A percentile compares a stretch with the other conserved stretches of the same genome.
phyloP scores from a whole-genome alignment of 176 grass and related monocot genomes.

The Puya raimondii region DNA sequence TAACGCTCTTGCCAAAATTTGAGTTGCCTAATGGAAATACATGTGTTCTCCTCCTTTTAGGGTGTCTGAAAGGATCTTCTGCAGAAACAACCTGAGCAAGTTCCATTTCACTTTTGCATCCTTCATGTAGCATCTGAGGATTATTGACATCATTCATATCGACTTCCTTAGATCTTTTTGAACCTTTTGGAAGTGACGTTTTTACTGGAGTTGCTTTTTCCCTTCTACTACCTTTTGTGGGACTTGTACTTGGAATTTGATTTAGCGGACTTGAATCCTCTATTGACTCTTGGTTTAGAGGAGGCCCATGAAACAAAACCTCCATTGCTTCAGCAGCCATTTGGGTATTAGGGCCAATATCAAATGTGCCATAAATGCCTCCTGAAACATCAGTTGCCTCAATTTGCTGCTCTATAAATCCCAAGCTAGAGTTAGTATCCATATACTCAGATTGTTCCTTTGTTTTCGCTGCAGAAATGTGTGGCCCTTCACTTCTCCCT shows the following conservation, averaged over 20 bases:
- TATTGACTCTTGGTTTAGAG: constrained; percentile 28
- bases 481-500: background rate
- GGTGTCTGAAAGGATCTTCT: background rate
- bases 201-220: background rate
- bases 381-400: constrained; percentile 15
- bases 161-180: background rate
- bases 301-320: constrained; percentile 38
- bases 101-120: background rate
- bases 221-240: background rate
- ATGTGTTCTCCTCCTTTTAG: constrained; percentile 10
- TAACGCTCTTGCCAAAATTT: background rate
- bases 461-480: constrained; percentile 5
- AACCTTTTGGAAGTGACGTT: background rate
- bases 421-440: constrained; percentile 33
- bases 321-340: constrained; percentile 81
- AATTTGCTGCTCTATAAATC: constrained; percentile 29
- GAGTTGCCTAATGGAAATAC: background rate
- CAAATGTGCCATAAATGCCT: constrained; percentile 9
- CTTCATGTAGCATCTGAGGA: background rate
- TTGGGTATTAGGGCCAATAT: constrained; percentile 78
- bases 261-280: constrained; percentile 24
- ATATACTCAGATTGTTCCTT: constrained; percentile 60
- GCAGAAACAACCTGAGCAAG: background rate
- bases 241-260: constrained; percentile 13
- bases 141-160: background rate